Evolutionary conservation across 2,329 filamentous ascomycete species (phyloP).

Genomic region (Alternaria ventricosa): DNA sequence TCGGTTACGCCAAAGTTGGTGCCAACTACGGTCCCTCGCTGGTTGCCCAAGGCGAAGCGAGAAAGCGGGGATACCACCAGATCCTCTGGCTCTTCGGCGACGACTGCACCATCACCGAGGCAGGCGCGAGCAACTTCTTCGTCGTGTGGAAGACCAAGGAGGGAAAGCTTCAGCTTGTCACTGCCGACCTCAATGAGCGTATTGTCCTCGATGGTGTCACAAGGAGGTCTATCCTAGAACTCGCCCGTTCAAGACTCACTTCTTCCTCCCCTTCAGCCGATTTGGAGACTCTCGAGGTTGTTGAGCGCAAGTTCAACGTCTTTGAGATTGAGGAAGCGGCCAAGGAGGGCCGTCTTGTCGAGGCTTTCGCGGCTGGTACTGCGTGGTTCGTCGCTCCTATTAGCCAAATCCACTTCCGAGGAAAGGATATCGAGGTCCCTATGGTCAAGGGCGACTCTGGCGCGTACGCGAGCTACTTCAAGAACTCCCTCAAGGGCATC

Average conservation of each 20-base stretch:
- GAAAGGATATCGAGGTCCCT: constrained; percentile 52
- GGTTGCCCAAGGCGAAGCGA: constrained; percentile 77
- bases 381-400: constrained; percentile 64
- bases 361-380: constrained; percentile 87
- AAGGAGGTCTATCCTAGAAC: constrained; percentile 77
- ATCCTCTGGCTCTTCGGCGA: constrained; percentile 91
- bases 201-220: constrained; percentile 90
- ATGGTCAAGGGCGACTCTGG: constrained; percentile 51
- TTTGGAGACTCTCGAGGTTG: constrained; percentile 66
- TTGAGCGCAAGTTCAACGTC: constrained; percentile 85
- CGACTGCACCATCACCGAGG: constrained; percentile 82
- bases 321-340: constrained; percentile 75
- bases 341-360: constrained; percentile 76
- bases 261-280: constrained; percentile 27
- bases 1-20: constrained; percentile 89
- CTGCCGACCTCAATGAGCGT: constrained; percentile 80
- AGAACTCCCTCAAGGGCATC: constrained; percentile 56
- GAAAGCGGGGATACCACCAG: constrained; percentile 78
- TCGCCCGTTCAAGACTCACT: constrained; percentile 69
- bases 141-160: constrained; percentile 75
- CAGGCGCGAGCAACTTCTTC: constrained; percentile 92
- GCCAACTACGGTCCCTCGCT: constrained; percentile 91
- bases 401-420: constrained; percentile 54
- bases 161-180: constrained; percentile 74
- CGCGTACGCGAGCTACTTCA: constrained; percentile 52